These are phyloP conservation scores for Daldinia loculata DNA, from an alignment of 495 filamentous ascomycete species.

Conservation along the genomic window DNA sequence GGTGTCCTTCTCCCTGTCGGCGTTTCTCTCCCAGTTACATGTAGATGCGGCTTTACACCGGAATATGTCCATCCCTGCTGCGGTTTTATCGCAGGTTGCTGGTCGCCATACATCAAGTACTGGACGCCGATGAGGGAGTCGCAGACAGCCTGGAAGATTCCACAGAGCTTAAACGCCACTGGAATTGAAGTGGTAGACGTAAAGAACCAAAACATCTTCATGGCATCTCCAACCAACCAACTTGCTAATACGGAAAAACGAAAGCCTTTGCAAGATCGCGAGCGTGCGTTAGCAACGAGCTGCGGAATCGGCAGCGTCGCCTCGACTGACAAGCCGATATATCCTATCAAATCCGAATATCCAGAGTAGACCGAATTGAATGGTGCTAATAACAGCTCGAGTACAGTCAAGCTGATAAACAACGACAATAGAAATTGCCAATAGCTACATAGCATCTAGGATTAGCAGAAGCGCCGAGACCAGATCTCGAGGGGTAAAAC, in stretches of 20 bases:
- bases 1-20: conserved; percentile 52
- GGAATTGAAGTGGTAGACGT: conserved; percentile 76
- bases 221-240: conserved; percentile 89
- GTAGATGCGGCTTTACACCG: conserved; percentile 27
- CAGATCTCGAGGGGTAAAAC: background rate
- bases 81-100: conserved; percentile 46
- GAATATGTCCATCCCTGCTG: conserved; percentile 41
- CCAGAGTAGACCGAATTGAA: conserved; percentile 63
- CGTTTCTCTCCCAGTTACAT: conserved; percentile 43
- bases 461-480: conserved; percentile 14
- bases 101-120: conserved; percentile 81
- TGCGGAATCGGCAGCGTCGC: conserved; percentile 91
- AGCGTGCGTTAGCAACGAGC: conserved; percentile 79
- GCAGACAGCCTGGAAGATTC: conserved; percentile 87
- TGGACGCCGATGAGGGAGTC: conserved; percentile 86
- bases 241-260: conserved; percentile 82
- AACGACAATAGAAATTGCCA: conserved; percentile 87
- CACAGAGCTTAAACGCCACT: conserved; percentile 89
- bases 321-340: conserved; percentile 86
- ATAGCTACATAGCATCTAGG: conserved; percentile 67
- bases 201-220: conserved; percentile 97
- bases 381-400: conserved; percentile 77
- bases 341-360: conserved; percentile 79
- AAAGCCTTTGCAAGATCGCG: conserved; percentile 88
- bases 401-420: conserved; percentile 66